Conservation (phyloP, 2,329 filamentous ascomycete genomes). For the Dothistroma septosporum region DNA sequence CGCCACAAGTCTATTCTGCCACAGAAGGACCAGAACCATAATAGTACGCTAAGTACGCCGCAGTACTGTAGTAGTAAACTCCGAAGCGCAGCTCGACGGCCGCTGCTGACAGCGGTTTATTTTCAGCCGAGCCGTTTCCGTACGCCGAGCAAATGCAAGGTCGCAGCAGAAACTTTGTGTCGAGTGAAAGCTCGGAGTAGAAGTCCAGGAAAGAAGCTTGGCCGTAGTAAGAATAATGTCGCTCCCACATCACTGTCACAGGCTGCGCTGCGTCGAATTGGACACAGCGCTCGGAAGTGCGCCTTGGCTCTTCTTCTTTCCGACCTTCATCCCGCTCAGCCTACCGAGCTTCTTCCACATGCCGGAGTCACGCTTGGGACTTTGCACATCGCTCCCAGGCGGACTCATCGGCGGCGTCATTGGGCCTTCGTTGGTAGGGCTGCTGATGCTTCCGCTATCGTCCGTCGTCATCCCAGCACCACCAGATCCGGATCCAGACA, state of each 20-base stretch:
- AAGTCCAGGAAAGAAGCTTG: neutral
- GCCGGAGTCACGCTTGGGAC: conserved; percentile 34
- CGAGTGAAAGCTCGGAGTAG: neutral
- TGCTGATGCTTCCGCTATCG: conserved; percentile 61
- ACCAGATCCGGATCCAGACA: conserved; percentile 29
- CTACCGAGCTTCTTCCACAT: conserved; percentile 39
- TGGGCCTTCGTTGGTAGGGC: conserved; percentile 48
- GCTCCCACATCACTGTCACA: conserved; percentile 12
- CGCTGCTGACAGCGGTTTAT: neutral
- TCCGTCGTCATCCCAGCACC: conserved; percentile 52
- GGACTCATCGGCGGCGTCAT: conserved; percentile 74
- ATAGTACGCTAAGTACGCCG: neutral
- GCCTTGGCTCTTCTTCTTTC: conserved; percentile 34
- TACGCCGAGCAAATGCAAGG: neutral
- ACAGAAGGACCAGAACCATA: neutral
- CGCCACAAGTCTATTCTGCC: neutral
- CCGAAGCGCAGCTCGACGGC: neutral
- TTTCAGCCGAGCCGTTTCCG: neutral
- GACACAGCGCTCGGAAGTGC: conserved; percentile 23
- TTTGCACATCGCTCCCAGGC: conserved; percentile 44
- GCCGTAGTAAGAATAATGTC: neutral
- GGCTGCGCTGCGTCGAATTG: neutral
- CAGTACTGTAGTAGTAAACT: neutral
- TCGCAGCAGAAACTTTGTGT: neutral
- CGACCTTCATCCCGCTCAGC: conserved; percentile 35